phyloP scores from a whole-genome alignment of 108 stramenopile genomes.

The Pseudonitzschia pungens region DNA sequence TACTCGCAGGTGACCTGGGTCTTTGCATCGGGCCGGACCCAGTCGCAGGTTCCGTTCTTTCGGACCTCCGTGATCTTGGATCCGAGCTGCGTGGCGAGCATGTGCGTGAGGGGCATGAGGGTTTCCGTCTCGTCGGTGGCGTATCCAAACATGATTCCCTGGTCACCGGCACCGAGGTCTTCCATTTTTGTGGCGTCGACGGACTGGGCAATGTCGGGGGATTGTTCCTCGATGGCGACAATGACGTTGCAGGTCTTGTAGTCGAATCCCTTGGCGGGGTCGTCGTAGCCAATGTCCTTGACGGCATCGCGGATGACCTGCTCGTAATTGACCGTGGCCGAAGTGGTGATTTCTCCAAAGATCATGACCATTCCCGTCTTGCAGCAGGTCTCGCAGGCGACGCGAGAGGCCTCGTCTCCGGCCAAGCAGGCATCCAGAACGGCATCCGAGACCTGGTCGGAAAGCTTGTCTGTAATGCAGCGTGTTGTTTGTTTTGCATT shows the following conservation, averaged over 20 bases:
- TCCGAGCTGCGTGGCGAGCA: conserved; percentile 90
- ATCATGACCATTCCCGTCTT: conserved; percentile 99
- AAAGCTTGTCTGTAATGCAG: conserved; percentile 85
- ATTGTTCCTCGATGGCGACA: conserved; percentile 96
- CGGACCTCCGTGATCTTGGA: conserved; percentile 93
- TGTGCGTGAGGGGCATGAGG: conserved; percentile 95
- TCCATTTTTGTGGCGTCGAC: conserved; percentile 91
- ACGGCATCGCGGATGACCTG: conserved; percentile 95
- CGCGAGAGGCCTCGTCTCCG: conserved; percentile 90
- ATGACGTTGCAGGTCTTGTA: conserved; percentile 98
- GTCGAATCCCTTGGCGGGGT: conserved; percentile 95
- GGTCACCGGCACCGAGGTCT: conserved; percentile 98
- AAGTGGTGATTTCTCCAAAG: conserved; percentile 97
- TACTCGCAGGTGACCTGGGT: conserved; percentile 94
- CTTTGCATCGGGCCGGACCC: conserved; percentile 98
- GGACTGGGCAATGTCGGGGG: conserved; percentile 95
- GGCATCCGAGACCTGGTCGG: conserved; percentile 96
- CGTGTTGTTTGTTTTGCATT: too few species aligned
- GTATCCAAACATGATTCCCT: conserved; percentile 97
- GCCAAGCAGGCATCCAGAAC: conserved; percentile 94
- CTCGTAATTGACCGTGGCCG: conserved; percentile 96
- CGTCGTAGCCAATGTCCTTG: conserved; percentile 95
- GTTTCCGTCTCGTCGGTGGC: conserved; percentile 94
- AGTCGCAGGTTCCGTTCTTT: conserved; percentile 92
- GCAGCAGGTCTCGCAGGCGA: conserved; percentile 97